Evolutionary conservation across 1,139 yeast genomes (phyloP), one percentile per base, ranked within the genome.

Genomic region (Nakaseomyces nivariensis): DNA sequence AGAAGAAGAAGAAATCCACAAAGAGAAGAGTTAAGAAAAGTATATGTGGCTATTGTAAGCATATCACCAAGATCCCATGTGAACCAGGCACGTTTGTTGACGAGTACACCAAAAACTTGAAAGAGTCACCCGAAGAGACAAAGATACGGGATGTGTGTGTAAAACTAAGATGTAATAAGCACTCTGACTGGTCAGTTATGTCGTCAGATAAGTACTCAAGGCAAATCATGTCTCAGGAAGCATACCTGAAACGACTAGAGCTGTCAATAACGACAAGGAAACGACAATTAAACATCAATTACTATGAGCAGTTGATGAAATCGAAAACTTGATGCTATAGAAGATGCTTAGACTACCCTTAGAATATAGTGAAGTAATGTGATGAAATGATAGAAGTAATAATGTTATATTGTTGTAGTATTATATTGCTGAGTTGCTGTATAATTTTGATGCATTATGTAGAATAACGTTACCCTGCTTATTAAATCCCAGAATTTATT

Each of bases 121-220:
- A 45, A 22, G 51, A 49, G 36, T 41, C 44, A 11, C 54, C 54
- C 6, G 53, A 52, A 5, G 47, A 43, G 11, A 49, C 54, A 4
- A 25, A 45, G 5, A 37, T 58, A 8, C 45, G 52, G 25, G 60
- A 56, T 24, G 54, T 64, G 1, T 64, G 68, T 48, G 52, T 57
- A 5, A 60, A 58, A 46, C 37, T 52, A 11, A 58, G 59, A 45
- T 64, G 68, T 45, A 50, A 51, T 43, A 56, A 54, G 41, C 68
- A 64, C 46, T 52, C 55, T 10, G 66, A 62, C 36, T 64, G 68
- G 68, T 47, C 60, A 1, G 48, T 54, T 10, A 61, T 62, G 53
- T 50, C 51, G 11, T 44, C 53, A 24, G 62, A 56, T 25, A 58
- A 57, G 32, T 45, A 54, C 31, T 54, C 56, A 34, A 58, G 56